Conservation (phyloP, 176 grass and related monocot genomes). For the Cocos nucifera region DNA sequence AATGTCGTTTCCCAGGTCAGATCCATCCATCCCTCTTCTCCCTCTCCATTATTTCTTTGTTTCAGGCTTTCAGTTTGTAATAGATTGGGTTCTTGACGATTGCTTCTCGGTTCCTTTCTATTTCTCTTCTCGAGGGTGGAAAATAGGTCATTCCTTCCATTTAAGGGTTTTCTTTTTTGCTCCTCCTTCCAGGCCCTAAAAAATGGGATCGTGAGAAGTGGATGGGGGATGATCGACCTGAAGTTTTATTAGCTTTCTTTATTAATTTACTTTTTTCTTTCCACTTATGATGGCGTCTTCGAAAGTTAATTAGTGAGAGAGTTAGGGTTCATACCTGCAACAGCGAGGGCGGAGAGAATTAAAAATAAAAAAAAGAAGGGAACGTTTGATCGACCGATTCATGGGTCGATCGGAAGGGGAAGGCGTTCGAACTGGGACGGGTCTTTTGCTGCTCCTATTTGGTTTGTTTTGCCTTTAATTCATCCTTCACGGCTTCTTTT, state of each 20-base stretch:
- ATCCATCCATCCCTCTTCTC: not conserved
- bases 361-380: not conserved
- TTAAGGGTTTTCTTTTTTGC: no score
- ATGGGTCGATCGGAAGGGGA: no score
- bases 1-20: conserved; percentile 15
- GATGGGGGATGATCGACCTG: no score
- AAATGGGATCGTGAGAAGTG: no score
- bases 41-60: not conserved
- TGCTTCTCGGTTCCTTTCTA: not conserved
- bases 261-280: no score
- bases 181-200: no score
- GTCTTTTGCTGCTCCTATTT: not conserved
- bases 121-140: no score
- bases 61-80: not conserved
- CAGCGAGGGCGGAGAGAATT: not conserved
- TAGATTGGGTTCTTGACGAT: not conserved
- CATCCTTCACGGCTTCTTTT: not conserved
- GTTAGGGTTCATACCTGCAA: no score
- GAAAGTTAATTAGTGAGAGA: no score
- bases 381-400: conserved; percentile 1
- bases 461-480: not conserved
- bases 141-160: no score
- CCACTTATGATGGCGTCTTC: no score
- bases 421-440: not conserved
- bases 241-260: not conserved